Conservation (phyloP, 495 filamentous ascomycete genomes). For the Aspergillus panamensis region DNA sequence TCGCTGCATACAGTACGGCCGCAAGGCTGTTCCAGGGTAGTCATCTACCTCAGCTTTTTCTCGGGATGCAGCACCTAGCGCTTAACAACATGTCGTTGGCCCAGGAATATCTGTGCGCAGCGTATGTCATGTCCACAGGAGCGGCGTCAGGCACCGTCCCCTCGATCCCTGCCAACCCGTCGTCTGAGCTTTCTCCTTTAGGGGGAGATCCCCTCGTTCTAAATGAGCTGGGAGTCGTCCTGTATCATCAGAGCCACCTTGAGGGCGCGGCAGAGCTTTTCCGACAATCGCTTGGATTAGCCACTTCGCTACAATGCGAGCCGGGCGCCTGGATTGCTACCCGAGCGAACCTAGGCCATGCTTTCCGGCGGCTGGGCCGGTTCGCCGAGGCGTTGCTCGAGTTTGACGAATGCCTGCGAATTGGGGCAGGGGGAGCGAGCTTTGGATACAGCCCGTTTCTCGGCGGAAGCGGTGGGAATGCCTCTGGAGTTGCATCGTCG, state of each 20-base stretch:
- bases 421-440: conserved; percentile 67
- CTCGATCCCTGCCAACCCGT: conserved; percentile 34
- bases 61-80: conserved; percentile 97
- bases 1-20: conserved; percentile 95
- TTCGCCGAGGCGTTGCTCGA: conserved; percentile 68
- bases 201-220: conserved; percentile 78
- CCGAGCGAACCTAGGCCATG: conserved; percentile 84
- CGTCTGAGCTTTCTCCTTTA: conserved; percentile 49
- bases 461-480: conserved; percentile 37
- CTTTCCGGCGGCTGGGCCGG: conserved; percentile 68
- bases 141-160: conserved; percentile 40
- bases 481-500: conserved; percentile 32
- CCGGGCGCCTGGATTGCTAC: conserved; percentile 83
- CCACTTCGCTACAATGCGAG: conserved; percentile 75
- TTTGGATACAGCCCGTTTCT: conserved; percentile 42
- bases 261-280: conserved; percentile 71
- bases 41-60: conserved; percentile 90
- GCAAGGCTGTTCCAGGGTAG: conserved; percentile 95
- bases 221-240: conserved; percentile 92
- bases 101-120: conserved; percentile 91
- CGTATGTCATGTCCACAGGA: conserved; percentile 66
- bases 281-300: conserved; percentile 66
- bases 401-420: conserved; percentile 77
- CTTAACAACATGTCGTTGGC: conserved; percentile 92
- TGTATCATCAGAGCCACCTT: conserved; percentile 85